phyloP scores from a whole-genome alignment of 306 rosid species.

The Begonia loranthoides region DNA sequence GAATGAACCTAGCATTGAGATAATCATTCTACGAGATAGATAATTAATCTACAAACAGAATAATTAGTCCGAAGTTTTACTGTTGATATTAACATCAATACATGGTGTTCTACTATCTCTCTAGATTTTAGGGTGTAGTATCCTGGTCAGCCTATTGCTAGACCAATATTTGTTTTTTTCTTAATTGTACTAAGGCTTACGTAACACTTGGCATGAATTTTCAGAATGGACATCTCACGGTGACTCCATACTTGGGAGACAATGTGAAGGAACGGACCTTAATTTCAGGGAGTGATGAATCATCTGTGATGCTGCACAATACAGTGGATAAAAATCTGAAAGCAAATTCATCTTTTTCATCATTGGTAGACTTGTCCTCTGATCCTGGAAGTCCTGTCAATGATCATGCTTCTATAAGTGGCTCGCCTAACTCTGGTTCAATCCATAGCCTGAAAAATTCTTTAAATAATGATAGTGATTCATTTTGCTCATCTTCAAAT shows the following conservation, averaged over 20 bases:
- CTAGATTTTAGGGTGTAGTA: neutral
- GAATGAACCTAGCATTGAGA: too few species aligned
- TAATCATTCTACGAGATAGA: too few species aligned
- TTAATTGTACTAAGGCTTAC: neutral
- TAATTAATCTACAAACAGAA: too few species aligned
- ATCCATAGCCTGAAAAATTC: slow-evolving; percentile 16
- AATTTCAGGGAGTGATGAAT: slow-evolving; percentile 27
- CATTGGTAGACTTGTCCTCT: slow-evolving; percentile 47
- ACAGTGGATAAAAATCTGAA: slow-evolving; percentile 20
- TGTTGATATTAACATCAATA: too few species aligned
- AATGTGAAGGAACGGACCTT: slow-evolving; percentile 23
- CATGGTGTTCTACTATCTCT: too few species aligned
- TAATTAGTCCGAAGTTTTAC: too few species aligned
- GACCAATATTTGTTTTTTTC: neutral
- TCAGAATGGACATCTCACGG: slow-evolving; percentile 38
- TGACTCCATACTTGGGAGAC: slow-evolving; percentile 18
- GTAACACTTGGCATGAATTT: slow-evolving; percentile 7
- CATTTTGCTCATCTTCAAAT: slow-evolving; percentile 27
- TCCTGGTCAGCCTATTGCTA: neutral
- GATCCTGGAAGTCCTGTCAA: slow-evolving; percentile 49
- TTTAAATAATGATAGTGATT: slow-evolving; percentile 19
- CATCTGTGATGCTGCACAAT: slow-evolving; percentile 24
- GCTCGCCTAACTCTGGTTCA: slow-evolving; percentile 27
- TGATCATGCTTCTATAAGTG: slow-evolving; percentile 25
- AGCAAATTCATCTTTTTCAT: slow-evolving; percentile 35